Base-by-base conservation (phyloP, 768 basidiomycete species). In the Piloderma croceum region DNA sequence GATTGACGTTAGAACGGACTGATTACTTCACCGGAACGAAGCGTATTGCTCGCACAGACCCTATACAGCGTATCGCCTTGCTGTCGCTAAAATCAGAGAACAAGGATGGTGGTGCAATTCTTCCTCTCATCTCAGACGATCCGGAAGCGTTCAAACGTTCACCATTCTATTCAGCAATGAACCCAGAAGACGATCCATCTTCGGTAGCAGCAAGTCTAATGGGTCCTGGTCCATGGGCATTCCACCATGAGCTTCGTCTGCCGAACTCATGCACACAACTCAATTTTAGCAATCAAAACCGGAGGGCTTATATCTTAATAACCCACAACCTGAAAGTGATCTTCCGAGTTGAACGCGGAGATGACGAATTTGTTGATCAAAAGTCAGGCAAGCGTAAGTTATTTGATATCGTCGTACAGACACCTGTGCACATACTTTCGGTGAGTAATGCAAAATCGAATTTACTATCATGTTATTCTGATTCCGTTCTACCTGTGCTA, bases 321-420 rank as follows among this genome's bases (percentile, higher is more conserved):
- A 64, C 71, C 0, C 94, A 99, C 58, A 61, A 69, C 36, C 67
- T 99, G 39, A 92, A 90, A 67, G 73, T 90, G 36, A 71, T 86
- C 21, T 75, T 97, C 41, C 71, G 91, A 25, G 82, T 94, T 12
- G 83, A 91, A 61, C 72, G 83, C 18, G 88, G 85, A 3, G 89
- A 90, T 47, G 81, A 88, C 51, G 49, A 56, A 17, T 65, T 70
- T 12, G 39, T 80, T 3, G 85, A 88, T 56, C 48, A 70, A 6
- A 82, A 81, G 57, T 68, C 71, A 24, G 84, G 85, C 24, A 83
- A 75, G 61, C 73, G 78, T 48, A 94, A 89, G 63, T 59, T 88
- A 52, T 90, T 84, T 58, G 92, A 92, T 57, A 88, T 93, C 49
- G 77, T 86, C 21, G 76, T 93, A 44, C 83, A 90, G 57, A 81